Conservation (phyloP, 768 basidiomycete species). For the Mycena belliarum region DNA sequence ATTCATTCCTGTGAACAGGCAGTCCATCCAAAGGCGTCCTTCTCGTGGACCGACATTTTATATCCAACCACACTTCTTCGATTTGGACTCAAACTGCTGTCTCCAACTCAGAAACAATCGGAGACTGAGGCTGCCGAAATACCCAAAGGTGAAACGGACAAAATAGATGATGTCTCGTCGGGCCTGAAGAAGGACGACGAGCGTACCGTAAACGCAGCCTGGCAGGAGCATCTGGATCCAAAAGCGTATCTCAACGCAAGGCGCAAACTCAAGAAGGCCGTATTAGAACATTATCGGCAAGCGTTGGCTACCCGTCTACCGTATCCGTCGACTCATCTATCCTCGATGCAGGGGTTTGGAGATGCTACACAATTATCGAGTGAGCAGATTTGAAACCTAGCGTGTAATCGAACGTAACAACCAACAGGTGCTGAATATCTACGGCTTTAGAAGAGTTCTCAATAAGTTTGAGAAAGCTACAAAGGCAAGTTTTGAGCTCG, state of each 20-base stretch:
- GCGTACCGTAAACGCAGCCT: neutral
- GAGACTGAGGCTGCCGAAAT: neutral
- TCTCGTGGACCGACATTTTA: constrained; percentile 1
- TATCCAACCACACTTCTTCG: neutral
- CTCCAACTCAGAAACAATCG: neutral
- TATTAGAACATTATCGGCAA: constrained; percentile 80
- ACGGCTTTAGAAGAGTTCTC: constrained; percentile 83
- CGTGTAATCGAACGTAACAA: neutral
- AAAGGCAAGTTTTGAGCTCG: constrained; percentile 43
- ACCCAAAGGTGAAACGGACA: neutral
- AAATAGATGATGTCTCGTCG: neutral
- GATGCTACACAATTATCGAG: constrained; percentile 86
- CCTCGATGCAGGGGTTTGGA: constrained; percentile 64
- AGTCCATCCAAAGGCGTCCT: neutral
- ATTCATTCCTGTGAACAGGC: constrained; percentile 1
- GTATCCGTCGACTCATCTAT: neutral
- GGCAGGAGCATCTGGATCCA: constrained; percentile 46
- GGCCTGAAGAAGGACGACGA: constrained; percentile 2
- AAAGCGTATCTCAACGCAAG: constrained; percentile 83
- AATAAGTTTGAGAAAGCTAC: constrained; percentile 87
- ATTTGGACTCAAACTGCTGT: neutral
- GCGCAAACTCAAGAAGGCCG: constrained; percentile 80
- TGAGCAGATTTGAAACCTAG: constrained; percentile 32
- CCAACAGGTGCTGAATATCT: constrained; percentile 75
- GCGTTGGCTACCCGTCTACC: constrained; percentile 9